Evolutionary conservation across 2,329 filamentous ascomycete genomes (phyloP).

Genomic region (Xylaria sp.): DNA sequence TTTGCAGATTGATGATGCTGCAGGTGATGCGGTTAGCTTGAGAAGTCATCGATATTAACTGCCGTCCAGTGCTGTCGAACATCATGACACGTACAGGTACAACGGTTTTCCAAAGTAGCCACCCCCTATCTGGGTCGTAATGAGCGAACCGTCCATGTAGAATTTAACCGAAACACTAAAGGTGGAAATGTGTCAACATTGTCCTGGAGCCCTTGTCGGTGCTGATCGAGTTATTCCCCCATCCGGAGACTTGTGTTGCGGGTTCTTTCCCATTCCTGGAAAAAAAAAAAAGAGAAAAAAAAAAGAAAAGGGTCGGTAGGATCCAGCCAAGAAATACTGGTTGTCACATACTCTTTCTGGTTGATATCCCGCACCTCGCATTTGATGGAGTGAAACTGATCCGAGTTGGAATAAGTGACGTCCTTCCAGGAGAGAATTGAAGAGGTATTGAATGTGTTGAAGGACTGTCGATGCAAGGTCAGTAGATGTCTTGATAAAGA

Average conservation of each 20-base stretch:
- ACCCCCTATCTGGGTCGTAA: constrained; percentile 61
- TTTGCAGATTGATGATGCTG: constrained; percentile 58
- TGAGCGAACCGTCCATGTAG: constrained; percentile 61
- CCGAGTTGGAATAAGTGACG: constrained; percentile 58
- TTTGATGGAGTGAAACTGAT: constrained; percentile 60
- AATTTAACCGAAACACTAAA: constrained; percentile 60
- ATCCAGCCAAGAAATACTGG: background rate
- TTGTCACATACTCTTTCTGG: constrained; percentile 53
- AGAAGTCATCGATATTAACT: background rate
- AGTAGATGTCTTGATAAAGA: background rate
- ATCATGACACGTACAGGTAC: constrained; percentile 50
- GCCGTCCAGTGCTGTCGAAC: too few relatives aligned
- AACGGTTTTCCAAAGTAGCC: constrained; percentile 60
- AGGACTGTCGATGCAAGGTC: constrained; percentile 47
- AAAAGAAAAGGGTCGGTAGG: background rate
- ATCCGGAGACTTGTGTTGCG: too few relatives aligned
- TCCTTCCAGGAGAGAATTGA: constrained; percentile 58
- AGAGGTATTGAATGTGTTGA: constrained; percentile 60
- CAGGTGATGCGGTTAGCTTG: constrained; percentile 9
- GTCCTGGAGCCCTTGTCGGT: background rate
- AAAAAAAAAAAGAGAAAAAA: too few relatives aligned
- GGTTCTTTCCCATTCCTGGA: too few relatives aligned
- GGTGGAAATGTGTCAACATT: constrained; percentile 1
- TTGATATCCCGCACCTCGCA: constrained; percentile 62
- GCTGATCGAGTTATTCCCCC: background rate